A percentile compares a stretch with the other conserved stretches of the same genome.
Evolutionary conservation across 2,329 filamentous ascomycete genomes (phyloP).

Genomic region (Aspergillus fischeri): DNA sequence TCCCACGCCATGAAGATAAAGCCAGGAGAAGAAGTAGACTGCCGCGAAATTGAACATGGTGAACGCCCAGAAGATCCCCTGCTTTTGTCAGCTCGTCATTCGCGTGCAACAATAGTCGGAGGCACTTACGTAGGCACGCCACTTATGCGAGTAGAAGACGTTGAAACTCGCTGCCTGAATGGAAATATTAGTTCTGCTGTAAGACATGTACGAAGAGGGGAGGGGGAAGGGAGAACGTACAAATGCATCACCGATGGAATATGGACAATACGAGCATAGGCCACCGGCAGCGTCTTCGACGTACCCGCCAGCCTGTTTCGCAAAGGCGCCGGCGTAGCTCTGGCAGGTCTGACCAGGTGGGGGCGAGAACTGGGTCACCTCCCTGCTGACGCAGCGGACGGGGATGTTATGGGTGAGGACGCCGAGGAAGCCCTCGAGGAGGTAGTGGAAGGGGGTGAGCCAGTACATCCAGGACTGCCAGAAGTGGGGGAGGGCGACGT

Average conservation of each 20-base stretch:
- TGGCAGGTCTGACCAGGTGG: slow-evolving; percentile 59
- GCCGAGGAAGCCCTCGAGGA: slow-evolving; percentile 59
- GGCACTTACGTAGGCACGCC: slow-evolving; percentile 55
- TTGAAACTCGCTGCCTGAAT: slow-evolving; percentile 49
- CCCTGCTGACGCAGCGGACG: slow-evolving; percentile 52
- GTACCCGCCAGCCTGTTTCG: slow-evolving; percentile 55
- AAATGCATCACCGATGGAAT: slow-evolving; percentile 58
- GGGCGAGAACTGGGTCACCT: slow-evolving; percentile 58
- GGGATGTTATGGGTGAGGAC: slow-evolving; percentile 53
- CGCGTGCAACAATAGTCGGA: slow-evolving; percentile 9
- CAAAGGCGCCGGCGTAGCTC: slow-evolving; percentile 54
- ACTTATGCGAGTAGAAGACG: slow-evolving; percentile 57
- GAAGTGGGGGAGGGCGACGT: slow-evolving; percentile 57
- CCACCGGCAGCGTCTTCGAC: slow-evolving; percentile 54
- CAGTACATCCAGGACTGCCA: slow-evolving; percentile 66
- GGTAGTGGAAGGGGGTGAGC: slow-evolving; percentile 64
- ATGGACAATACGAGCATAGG: slow-evolving; percentile 63
- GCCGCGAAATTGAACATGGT: slow-evolving; percentile 60
- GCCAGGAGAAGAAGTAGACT: slow-evolving; percentile 52
- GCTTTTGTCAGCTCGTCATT: background rate
- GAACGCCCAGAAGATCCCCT: slow-evolving; percentile 60
- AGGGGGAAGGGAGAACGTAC: slow-evolving; percentile 28
- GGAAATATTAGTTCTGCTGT: background rate
- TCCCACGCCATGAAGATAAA: slow-evolving; percentile 45
- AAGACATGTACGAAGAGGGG: background rate